Conservation (phyloP, 2,329 filamentous ascomycete genomes). For the Trichoderma breve region DNA sequence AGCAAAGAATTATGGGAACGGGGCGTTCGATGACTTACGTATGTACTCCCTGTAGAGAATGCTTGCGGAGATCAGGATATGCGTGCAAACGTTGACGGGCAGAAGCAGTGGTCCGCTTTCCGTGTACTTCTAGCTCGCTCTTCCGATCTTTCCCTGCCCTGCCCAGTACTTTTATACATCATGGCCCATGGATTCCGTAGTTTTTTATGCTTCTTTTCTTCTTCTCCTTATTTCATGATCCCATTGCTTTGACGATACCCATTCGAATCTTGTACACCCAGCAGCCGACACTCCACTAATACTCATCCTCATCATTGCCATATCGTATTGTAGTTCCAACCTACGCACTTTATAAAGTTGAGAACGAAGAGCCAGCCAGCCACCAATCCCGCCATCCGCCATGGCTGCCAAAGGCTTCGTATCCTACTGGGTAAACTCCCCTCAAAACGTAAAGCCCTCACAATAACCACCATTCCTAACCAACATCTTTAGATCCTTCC, state of each 20-base stretch:
- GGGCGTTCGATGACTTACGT: neutral
- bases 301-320: neutral
- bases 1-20: neutral
- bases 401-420: conserved; percentile 35
- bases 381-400: conserved; percentile 17
- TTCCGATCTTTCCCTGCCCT: neutral
- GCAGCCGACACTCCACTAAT: neutral
- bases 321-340: neutral
- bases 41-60: neutral
- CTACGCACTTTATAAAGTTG: neutral
- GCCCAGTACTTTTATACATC: neutral
- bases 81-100: neutral
- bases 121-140: conserved; percentile 2
- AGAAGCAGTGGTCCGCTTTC: conserved; percentile 2
- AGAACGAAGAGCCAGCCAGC: neutral
- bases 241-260: neutral
- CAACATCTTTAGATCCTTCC: conserved; percentile 55
- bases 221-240: neutral
- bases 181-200: neutral
- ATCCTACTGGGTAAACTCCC: conserved; percentile 41
- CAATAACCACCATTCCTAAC: neutral
- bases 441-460: neutral
- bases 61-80: neutral
- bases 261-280: neutral
- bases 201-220: neutral